Conservation (phyloP, 805 yeast species). For the Cyberlindnera samutprakarnensis region DNA sequence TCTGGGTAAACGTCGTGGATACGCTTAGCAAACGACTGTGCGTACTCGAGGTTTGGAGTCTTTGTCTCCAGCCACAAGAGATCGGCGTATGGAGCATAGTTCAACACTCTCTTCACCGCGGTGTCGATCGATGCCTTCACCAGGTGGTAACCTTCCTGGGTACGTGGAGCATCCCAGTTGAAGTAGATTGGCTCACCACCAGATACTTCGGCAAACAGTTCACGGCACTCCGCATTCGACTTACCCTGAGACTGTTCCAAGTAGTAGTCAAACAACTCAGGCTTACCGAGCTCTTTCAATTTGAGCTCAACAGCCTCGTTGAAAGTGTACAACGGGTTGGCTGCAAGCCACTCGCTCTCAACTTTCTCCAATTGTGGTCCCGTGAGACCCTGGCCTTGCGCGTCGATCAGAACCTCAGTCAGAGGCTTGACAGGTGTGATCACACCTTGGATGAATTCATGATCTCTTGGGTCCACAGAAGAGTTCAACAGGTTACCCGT, state of each 20-base stretch:
- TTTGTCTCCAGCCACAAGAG: constrained; percentile 58
- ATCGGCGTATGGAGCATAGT: constrained; percentile 53
- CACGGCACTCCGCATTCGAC: constrained; percentile 12
- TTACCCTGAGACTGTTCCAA: constrained; percentile 10
- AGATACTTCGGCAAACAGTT: constrained; percentile 20
- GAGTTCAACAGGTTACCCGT: constrained; percentile 44
- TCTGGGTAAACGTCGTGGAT: constrained; percentile 42
- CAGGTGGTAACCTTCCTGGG: constrained; percentile 50
- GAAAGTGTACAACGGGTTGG: constrained; percentile 36
- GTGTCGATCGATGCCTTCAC: constrained; percentile 42
- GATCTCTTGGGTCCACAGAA: constrained; percentile 49
- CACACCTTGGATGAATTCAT: constrained; percentile 46
- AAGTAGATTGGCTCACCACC: constrained; percentile 31
- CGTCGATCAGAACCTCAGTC: constrained; percentile 35
- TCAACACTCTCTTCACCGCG: constrained; percentile 46
- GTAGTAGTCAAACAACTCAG: constrained; percentile 20
- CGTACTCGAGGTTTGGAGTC: constrained; percentile 46
- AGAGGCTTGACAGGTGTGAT: constrained; percentile 32
- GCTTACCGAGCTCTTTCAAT: constrained; percentile 19
- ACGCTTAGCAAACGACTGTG: constrained; percentile 32
- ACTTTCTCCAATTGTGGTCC: constrained; percentile 28
- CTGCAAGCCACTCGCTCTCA: constrained; percentile 41
- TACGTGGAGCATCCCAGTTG: constrained; percentile 55
- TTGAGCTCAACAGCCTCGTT: constrained; percentile 39
- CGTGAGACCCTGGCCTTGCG: constrained; percentile 32